Conservation (phyloP, 257 asterid species). For the Ophiorrhiza pumila region DNA sequence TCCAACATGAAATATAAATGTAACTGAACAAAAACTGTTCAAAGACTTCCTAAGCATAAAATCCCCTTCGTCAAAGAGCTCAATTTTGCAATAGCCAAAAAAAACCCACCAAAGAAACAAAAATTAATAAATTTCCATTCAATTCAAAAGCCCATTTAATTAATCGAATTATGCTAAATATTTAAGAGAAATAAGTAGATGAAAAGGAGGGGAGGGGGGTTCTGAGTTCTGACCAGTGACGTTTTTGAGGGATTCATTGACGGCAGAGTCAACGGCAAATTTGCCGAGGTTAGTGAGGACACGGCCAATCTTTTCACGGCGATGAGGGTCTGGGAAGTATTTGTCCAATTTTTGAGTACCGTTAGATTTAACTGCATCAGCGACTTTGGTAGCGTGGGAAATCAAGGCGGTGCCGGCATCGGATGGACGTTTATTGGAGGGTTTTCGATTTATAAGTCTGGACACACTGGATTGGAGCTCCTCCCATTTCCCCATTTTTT, state of each 20-base stretch:
- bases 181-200: too few species aligned
- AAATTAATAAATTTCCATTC: too few species aligned
- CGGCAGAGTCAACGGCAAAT: conserved; percentile 49
- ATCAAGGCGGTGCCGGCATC: background rate
- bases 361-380: conserved; percentile 6
- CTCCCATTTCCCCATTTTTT: conserved; percentile 25
- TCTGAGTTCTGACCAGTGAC: conserved; percentile 24
- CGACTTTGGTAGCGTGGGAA: conserved; percentile 13
- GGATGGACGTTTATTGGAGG: background rate
- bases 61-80: too few species aligned
- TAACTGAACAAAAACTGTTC: too few species aligned
- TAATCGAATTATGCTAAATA: too few species aligned
- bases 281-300: conserved; percentile 36
- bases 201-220: too few species aligned
- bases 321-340: conserved; percentile 22
- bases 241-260: conserved; percentile 49
- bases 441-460: conserved; percentile 19
- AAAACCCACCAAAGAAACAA: background rate
- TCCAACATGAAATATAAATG: too few species aligned
- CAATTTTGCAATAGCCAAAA: too few species aligned
- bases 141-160: too few species aligned
- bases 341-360: conserved; percentile 26
- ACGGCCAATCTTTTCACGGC: conserved; percentile 32
- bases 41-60: too few species aligned
- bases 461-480: conserved; percentile 26